These are phyloP conservation scores for Diatrype stigma DNA, from an alignment of 2,329 filamentous ascomycete genomes.

Conservation along the genomic window DNA sequence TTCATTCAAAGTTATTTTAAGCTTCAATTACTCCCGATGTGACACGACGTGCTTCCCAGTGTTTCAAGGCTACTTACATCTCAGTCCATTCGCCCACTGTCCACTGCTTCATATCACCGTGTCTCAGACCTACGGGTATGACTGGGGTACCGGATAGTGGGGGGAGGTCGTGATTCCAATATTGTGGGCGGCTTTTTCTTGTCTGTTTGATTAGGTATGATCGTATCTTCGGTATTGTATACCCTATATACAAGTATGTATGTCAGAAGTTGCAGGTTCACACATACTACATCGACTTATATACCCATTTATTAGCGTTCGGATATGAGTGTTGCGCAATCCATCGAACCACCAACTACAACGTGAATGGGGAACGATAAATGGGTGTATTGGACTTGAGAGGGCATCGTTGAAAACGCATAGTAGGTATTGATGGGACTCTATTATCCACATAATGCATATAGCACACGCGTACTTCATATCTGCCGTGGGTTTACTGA, in stretches of 20 bases:
- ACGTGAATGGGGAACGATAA: too few species aligned
- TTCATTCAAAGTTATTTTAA: background rate
- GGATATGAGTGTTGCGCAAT: background rate
- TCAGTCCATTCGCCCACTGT: background rate
- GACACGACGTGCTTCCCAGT: background rate
- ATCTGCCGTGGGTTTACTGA: too few species aligned
- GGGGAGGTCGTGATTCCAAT: background rate
- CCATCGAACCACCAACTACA: too few species aligned
- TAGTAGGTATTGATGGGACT: too few species aligned
- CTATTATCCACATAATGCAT: too few species aligned
- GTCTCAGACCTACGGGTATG: slow-evolving; percentile 1
- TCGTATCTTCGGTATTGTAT: too few species aligned
- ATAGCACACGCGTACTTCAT: too few species aligned
- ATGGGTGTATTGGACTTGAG: too few species aligned
- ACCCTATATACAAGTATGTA: too few species aligned
- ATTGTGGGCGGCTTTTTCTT: background rate
- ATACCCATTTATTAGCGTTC: background rate
- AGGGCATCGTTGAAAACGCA: too few species aligned
- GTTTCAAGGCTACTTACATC: background rate
- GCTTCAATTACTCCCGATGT: background rate
- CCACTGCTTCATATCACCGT: background rate
- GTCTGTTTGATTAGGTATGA: too few species aligned
- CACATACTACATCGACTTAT: background rate
- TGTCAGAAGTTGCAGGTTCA: too few species aligned
- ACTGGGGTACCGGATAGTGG: background rate